Base-by-base conservation (phyloP, 176 grass and related monocot genomes). In the Juncus effusus region DNA sequence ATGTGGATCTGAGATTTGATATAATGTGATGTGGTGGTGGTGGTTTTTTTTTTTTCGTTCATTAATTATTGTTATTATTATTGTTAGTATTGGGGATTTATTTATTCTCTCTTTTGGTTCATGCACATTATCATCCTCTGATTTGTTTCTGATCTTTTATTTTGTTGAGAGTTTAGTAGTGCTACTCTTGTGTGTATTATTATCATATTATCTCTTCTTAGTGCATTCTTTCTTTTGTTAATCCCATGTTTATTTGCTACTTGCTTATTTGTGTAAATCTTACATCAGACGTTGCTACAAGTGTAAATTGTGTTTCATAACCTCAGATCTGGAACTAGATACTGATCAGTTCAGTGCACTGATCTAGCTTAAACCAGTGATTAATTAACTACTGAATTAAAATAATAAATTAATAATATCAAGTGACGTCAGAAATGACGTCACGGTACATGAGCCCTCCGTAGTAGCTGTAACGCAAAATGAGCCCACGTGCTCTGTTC, bases 151-250 rank as follows among this genome's bases (percentile, higher is more conserved):
- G 38, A 72, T 72, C 55, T 59, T 36, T 45, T 72, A 16, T 59
- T 72, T 28, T 72, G 40, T 72, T 47, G 51, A 70, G 36, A 38
- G 66, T 56, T 70, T 57, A 57, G 10, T 55, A 70, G 66, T 70
- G 66, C 13, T 56, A 8, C 50, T 53, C 50, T 45, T 70, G 53
- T 72, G 55, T 72, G 69, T 72, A 72, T 72, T 45, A 72, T 72
- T 45, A 72, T 72, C 55, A 57, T 56, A 10, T 72, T 38, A 57
- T 72, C 67, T 47, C 44, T 47, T 47, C 4, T 47, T 72, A 60
- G 69, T 72, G 69, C 35, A 72, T 72, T 72, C 69, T 72, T 72
- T 68, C 28, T 68, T 56, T 39, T 70, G 49, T 70, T 51, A 70
- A 14, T 69, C 16, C 12, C 0, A 19, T 55, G 39, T 38, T 42